Base-by-base conservation (phyloP, 108 stramenopile genomes). In the Nitzschia palea region DNA sequence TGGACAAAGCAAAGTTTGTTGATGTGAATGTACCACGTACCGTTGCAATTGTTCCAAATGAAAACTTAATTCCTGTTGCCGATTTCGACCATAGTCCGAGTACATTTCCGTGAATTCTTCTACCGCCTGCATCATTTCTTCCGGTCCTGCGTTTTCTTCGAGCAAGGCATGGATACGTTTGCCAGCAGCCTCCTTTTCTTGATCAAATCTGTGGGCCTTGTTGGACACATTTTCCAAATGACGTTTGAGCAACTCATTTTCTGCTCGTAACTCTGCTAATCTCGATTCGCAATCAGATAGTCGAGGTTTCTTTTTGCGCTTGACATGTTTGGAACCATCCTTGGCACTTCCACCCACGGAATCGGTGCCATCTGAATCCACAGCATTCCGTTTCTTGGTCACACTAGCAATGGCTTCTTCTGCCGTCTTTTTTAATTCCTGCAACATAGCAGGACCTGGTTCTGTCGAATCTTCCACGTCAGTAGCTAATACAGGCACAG, bases 11-110 rank as follows among this genome's bases (percentile, higher is more conserved):
- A 58, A n/a, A 2, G 14, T 0, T 14, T 4, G 2, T 4, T 4
- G 51, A 22, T 53, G 20, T 14, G 51, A 26, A 14, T 3, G 51
- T 53, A n/a, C n/a, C 2, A 80, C 80, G 50, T 74, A 86, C 80
- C 79, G 78, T 72, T 84, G 80, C 33, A 95, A 60, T 67, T 95
- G 94, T 31, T 83, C 74, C 65, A 95, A 73, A 76, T 95, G 94
- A 70, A 93, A 95, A 1, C 67, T 72, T 30, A 93, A 70, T 73
- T 95, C 94, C 64, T 83, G 59, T 61, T 88, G 88, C 61, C 94
- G 79, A 64, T 84, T 78, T 14, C 47, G 44, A 1, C 94, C 94
- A 66, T 93, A 95, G 63, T 95, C 94, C 4, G 86, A 83, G 58
- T 95, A 95, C 66, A 87, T 82, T 44, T 95, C 91, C n/a, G 69